Conservation (phyloP, 106 monocot genomes). For the Dioscorea zingiberensis region DNA sequence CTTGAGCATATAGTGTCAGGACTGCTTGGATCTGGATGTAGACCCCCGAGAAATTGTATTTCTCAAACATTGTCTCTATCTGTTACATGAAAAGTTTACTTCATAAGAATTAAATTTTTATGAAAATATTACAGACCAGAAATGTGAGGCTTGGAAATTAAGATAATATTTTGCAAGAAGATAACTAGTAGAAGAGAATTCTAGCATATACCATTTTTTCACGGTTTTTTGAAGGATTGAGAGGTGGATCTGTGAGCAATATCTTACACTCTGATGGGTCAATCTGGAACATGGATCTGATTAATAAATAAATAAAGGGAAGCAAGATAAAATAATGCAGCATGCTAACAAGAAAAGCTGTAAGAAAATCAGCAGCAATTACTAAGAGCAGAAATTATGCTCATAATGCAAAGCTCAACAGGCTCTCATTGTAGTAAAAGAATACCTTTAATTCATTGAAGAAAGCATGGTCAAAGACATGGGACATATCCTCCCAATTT, state of each 20-base stretch:
- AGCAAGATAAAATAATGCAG: too few species aligned
- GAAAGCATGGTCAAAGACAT: constrained; percentile 97
- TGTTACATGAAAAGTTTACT: constrained; percentile 25
- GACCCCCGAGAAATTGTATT: constrained; percentile 75
- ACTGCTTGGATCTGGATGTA: constrained; percentile 99
- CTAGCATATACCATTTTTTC: constrained; percentile 71
- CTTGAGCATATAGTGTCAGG: constrained; percentile 96
- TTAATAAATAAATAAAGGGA: background rate
- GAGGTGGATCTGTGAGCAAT: constrained; percentile 93
- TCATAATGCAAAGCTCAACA: background rate
- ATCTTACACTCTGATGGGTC: constrained; percentile 94
- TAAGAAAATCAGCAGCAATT: too few species aligned
- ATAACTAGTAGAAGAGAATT: background rate
- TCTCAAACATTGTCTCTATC: constrained; percentile 99
- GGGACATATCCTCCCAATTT: constrained; percentile 97
- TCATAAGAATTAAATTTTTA: constrained; percentile 2
- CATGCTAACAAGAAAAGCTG: too few species aligned
- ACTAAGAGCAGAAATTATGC: too few species aligned
- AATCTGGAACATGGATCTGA: constrained; percentile 42
- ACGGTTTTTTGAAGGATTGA: constrained; percentile 95
- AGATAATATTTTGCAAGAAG: background rate
- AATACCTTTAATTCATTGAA: constrained; percentile 77
- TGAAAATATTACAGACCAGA: background rate
- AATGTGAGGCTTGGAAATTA: background rate
- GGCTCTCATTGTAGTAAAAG: background rate